These are phyloP conservation scores for Lactifluus hygrophoroides DNA, from an alignment of 768 basidiomycete genomes.

Conservation along the genomic window DNA sequence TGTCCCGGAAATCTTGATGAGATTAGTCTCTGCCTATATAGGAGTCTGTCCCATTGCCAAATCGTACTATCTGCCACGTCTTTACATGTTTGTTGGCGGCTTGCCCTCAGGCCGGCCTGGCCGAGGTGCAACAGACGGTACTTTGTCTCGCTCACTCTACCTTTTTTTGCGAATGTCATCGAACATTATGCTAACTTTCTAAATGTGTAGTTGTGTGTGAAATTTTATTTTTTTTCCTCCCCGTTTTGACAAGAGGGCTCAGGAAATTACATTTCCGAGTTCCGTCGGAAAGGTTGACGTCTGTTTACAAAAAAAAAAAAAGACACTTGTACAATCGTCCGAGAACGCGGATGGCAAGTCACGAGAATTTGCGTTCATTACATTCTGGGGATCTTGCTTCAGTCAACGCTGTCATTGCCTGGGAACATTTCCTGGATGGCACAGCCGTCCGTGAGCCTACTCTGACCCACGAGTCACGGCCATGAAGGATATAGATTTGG, in stretches of 20 bases:
- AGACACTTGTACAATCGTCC: conserved; percentile 99
- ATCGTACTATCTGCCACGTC: not conserved
- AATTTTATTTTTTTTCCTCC: not conserved
- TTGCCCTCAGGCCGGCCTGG: no score
- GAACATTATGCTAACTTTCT: conserved; percentile 36
- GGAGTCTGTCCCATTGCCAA: not conserved
- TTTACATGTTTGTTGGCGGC: conserved; percentile 99
- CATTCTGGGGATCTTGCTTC: conserved; percentile 88
- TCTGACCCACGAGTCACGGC: no score
- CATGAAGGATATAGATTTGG: no score
- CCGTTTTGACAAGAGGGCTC: conserved; percentile 45
- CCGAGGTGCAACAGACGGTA: conserved; percentile 63
- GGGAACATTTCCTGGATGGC: conserved; percentile 93
- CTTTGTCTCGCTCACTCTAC: conserved; percentile 30
- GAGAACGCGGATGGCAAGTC: conserved; percentile 93
- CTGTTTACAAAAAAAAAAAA: no score
- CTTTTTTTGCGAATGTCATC: conserved; percentile 23
- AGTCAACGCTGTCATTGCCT: conserved; percentile 94
- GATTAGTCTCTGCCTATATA: conserved; percentile 31
- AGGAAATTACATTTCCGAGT: conserved; percentile 87
- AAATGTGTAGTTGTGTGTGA: conserved; percentile 29
- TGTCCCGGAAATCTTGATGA: conserved; percentile 73
- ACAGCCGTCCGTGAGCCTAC: conserved; percentile 70
- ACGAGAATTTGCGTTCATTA: conserved; percentile 95
- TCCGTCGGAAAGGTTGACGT: conserved; percentile 94